Percentiles rank a stretch among this genome's conserved stretches.
These are phyloP conservation scores for Starmera amethionina DNA, from an alignment of 805 yeast species.

Conservation along the genomic window DNA sequence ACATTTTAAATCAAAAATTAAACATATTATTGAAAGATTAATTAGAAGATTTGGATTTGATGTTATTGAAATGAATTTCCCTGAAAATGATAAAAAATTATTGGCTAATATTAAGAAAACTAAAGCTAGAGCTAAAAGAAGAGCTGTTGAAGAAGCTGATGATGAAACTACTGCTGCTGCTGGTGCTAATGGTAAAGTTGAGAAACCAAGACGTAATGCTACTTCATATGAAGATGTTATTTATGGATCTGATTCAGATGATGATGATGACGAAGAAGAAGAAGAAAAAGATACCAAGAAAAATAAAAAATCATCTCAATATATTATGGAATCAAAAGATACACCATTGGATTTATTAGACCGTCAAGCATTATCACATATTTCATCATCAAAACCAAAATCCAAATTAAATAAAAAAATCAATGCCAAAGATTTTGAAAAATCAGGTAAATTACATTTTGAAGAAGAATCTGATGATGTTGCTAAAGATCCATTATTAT, in stretches of 20 bases:
- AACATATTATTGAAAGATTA: constrained; percentile 86
- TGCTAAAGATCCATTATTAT: constrained; percentile 37
- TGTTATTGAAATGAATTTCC: constrained; percentile 70
- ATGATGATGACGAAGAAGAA: constrained; percentile 42
- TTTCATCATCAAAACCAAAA: constrained; percentile 75
- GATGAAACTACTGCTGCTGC: constrained; percentile 22
- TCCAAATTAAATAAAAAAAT: constrained; percentile 36
- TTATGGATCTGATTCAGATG: constrained; percentile 63
- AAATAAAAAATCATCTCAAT: constrained; percentile 39
- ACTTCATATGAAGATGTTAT: constrained; percentile 92
- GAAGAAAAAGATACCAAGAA: constrained; percentile 22
- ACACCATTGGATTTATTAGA: constrained; percentile 90
- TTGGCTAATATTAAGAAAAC: constrained; percentile 79
- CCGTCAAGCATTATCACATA: constrained; percentile 73
- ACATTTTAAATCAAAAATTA: constrained; percentile 86
- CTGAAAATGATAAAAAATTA: constrained; percentile 81
- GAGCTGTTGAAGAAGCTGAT: constrained; percentile 37
- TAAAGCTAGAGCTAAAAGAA: constrained; percentile 75
- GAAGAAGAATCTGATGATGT: constrained; percentile 30
- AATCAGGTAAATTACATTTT: constrained; percentile 61
- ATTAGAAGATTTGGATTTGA: constrained; percentile 89
- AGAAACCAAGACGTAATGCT: constrained; percentile 35
- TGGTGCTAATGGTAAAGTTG: constrained; percentile 31
- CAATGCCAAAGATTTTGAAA: constrained; percentile 26
- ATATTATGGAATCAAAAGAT: constrained; percentile 60